These are phyloP conservation scores for Rhododendron henanense DNA, from an alignment of 148 eudicot species.

Conservation along the genomic window DNA sequence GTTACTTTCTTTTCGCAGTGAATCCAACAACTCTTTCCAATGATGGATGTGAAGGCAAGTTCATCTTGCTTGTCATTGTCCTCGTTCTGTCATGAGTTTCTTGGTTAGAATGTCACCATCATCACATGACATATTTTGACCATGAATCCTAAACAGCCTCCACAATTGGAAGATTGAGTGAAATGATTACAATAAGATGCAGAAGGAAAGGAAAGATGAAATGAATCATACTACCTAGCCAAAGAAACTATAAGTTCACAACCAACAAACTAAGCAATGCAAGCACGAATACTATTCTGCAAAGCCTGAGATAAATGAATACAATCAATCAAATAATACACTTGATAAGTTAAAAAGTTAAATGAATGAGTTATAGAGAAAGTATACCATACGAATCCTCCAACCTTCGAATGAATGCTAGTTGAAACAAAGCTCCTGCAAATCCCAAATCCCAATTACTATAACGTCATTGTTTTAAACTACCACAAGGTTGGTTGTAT, in stretches of 20 bases:
- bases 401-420: constrained; percentile 67
- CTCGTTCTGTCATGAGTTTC: neutral
- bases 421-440: constrained; percentile 77
- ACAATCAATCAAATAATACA: neutral
- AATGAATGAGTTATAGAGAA: constrained; percentile 13
- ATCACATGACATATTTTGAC: neutral
- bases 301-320: neutral
- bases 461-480: constrained; percentile 7
- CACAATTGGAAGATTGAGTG: neutral
- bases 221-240: too few relatives aligned
- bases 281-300: neutral
- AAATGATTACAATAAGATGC: neutral
- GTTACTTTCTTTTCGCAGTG: neutral
- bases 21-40: neutral
- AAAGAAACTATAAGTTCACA: neutral
- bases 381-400: constrained; percentile 73
- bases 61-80: neutral
- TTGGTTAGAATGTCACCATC: neutral
- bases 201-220: neutral
- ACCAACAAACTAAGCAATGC: neutral
- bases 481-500: neutral
- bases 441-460: constrained; percentile 9
- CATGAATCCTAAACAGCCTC: neutral
- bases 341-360: neutral
- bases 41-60: neutral